Evolutionary conservation across 2,329 filamentous ascomycete species (phyloP).

Genomic region (Colletotrichum somersetense): DNA sequence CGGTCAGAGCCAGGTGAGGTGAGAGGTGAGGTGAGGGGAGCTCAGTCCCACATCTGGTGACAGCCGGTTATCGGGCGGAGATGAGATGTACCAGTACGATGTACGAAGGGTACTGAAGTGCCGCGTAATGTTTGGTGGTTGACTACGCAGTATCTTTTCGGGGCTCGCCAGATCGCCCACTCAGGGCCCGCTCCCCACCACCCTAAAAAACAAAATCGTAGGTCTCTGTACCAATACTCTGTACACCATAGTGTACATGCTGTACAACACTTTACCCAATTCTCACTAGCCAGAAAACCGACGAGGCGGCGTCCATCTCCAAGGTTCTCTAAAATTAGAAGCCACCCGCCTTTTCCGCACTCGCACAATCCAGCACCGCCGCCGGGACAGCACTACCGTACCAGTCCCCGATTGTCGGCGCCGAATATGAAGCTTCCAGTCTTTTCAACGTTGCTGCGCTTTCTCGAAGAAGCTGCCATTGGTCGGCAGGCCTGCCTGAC

Average conservation of each 20-base stretch:
- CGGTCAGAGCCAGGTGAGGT: not conserved
- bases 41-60: conserved; percentile 24
- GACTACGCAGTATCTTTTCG: not conserved
- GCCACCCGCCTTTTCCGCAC: not conserved
- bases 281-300: conserved; percentile 14
- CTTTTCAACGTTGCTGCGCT: conserved; percentile 20
- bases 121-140: conserved; percentile 33
- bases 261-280: conserved; percentile 6
- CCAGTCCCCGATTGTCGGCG: conserved; percentile 18
- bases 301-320: conserved; percentile 10
- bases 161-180: conserved; percentile 38
- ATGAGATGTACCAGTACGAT: too few species aligned
- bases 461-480: conserved; percentile 13
- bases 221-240: too few species aligned
- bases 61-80: conserved; percentile 29
- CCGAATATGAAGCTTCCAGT: conserved; percentile 1
- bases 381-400: conserved; percentile 4
- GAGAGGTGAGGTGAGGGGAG: not conserved
- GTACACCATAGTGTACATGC: too few species aligned
- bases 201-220: not conserved
- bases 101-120: too few species aligned
- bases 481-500: conserved; percentile 4
- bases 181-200: conserved; percentile 4
- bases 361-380: conserved; percentile 5
- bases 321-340: conserved; percentile 39